Percentiles rank a stretch among this genome's conserved stretches.
phyloP scores from a whole-genome alignment of 768 basidiomycete genomes.

The Termitomyces sp. region DNA sequence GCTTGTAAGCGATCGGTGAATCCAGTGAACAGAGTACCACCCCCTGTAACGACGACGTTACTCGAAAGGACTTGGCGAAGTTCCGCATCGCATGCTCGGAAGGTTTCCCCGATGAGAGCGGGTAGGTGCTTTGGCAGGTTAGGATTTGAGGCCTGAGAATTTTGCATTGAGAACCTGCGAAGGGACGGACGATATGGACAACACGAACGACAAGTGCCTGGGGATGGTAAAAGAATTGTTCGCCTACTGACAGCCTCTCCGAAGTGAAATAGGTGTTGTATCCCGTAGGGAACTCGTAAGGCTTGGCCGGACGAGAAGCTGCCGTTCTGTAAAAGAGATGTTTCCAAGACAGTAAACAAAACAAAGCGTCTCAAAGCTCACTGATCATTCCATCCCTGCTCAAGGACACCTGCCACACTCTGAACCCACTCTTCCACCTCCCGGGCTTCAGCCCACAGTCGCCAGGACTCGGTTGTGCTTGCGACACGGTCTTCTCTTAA shows the following conservation, averaged over 20 bases:
- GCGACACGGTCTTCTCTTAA: slow-evolving; percentile 70
- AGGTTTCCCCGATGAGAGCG: slow-evolving; percentile 67
- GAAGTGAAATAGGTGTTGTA: slow-evolving; percentile 78
- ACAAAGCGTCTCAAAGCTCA: slow-evolving; percentile 26
- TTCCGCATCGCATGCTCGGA: slow-evolving; percentile 87
- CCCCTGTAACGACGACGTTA: slow-evolving; percentile 95
- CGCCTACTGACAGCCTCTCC: slow-evolving; percentile 81
- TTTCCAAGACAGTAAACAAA: not conserved
- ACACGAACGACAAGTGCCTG: slow-evolving; percentile 43
- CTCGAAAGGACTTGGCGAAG: slow-evolving; percentile 84
- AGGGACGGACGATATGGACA: slow-evolving; percentile 1
- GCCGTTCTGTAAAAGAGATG: slow-evolving; percentile 41
- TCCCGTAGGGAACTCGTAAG: slow-evolving; percentile 96
- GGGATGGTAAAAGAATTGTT: slow-evolving; percentile 82
- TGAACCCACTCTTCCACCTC: slow-evolving; percentile 96
- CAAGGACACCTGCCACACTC: slow-evolving; percentile 78
- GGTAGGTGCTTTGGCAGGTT: slow-evolving; percentile 73
- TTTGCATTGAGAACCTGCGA: not conserved
- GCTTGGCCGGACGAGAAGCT: slow-evolving; percentile 47
- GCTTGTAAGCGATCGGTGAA: slow-evolving; percentile 76
- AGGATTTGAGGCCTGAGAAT: slow-evolving; percentile 45
- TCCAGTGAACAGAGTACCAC: slow-evolving; percentile 82
- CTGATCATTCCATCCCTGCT: slow-evolving; percentile 89
- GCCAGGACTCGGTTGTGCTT: slow-evolving; percentile 79
- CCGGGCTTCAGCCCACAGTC: slow-evolving; percentile 65